Base-by-base conservation (phyloP, 306 rosid species). In the Rosa lucieae region DNA sequence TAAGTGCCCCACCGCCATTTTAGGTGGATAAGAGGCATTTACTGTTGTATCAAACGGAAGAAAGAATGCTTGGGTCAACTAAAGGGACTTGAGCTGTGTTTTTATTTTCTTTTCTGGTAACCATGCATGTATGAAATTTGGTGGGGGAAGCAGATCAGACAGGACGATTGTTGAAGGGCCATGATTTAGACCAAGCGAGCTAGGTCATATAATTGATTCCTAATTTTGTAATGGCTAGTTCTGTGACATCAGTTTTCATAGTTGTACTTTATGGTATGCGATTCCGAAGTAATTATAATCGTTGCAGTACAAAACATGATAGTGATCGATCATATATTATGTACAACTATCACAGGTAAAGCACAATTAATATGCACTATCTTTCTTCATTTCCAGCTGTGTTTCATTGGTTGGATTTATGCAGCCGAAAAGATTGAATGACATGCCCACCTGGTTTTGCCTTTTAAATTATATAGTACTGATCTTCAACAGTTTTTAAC, bases 61-160 rank as follows among this genome's bases (percentile, higher is more conserved):
- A 37, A 66, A 66, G 46, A 5, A 67, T 67, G 48, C 47, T 20
- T 17, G 15, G 23, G 48, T 67, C 72, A 67, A 67, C 48, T 67
- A 39, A 37, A 67, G 48, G 39, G 69, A 32, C 69, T 13, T 39
- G n/a, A 65, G 13, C 44, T 13, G 70, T 65, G 2, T 65, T 65
- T 37, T 14, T 65, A 29, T 63, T 51, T 51, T 63, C 8, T 63
- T 32, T 13, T 63, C 43, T 35, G 69, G n/a, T 14, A 5, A 2
- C 44, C 42, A 6, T 32, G 43, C 42, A 6, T 32, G 21, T 35
- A 14, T 32, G 40, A 65, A 29, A 67, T 67, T 8, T 67, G 26
- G 48, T 67, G 15, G 72, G 20, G 72, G 26, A 40, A 67, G 70
- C 35, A 15, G 51, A 67, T 67, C 51, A 67, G 32, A 67, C 49